Percentiles rank a stretch among this genome's conserved stretches.
These are phyloP conservation scores for Penicillium crystallinum DNA, from an alignment of 495 filamentous ascomycete genomes.

Conservation along the genomic window DNA sequence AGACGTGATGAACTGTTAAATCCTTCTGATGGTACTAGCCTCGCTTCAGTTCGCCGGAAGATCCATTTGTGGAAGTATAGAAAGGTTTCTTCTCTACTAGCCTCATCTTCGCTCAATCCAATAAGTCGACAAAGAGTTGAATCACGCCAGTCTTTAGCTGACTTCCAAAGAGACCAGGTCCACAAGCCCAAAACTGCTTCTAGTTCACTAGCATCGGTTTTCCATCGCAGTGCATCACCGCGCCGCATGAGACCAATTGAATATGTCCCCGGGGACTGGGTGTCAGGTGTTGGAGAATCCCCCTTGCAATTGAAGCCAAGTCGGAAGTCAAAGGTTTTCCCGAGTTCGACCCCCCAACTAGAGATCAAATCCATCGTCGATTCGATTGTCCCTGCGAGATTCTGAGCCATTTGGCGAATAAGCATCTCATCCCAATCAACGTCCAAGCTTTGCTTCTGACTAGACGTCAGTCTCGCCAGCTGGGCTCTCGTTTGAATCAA, in stretches of 20 bases:
- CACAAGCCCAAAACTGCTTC: conserved; percentile 36
- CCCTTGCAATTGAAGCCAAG: conserved; percentile 19
- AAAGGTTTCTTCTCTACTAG: conserved; percentile 19
- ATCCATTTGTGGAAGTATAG: conserved; percentile 40
- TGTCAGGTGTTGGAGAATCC: not conserved
- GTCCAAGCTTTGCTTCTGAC: not conserved
- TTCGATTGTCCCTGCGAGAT: conserved; percentile 26
- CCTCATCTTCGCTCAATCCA: conserved; percentile 21
- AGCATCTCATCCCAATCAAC: conserved; percentile 32
- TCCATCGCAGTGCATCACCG: conserved; percentile 27
- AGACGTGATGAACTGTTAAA: conserved; percentile 15
- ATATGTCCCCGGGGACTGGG: conserved; percentile 10
- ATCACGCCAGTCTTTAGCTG: conserved; percentile 10
- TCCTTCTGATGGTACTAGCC: conserved; percentile 18
- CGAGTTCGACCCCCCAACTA: conserved; percentile 20
- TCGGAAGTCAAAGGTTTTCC: conserved; percentile 15
- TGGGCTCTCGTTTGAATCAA: conserved; percentile 26
- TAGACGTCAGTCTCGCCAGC: conserved; percentile 25
- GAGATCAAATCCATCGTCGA: conserved; percentile 31
- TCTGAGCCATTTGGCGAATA: conserved; percentile 23
- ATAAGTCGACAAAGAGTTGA: conserved; percentile 22
- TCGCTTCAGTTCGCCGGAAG: conserved; percentile 25
- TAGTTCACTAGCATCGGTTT: conserved; percentile 19
- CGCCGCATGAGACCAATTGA: conserved; percentile 17
- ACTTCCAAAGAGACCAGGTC: conserved; percentile 30